Percentiles rank a stretch among this genome's conserved stretches.
Evolutionary conservation across 768 basidiomycete species (phyloP).

Genomic region (Suillus lakei): DNA sequence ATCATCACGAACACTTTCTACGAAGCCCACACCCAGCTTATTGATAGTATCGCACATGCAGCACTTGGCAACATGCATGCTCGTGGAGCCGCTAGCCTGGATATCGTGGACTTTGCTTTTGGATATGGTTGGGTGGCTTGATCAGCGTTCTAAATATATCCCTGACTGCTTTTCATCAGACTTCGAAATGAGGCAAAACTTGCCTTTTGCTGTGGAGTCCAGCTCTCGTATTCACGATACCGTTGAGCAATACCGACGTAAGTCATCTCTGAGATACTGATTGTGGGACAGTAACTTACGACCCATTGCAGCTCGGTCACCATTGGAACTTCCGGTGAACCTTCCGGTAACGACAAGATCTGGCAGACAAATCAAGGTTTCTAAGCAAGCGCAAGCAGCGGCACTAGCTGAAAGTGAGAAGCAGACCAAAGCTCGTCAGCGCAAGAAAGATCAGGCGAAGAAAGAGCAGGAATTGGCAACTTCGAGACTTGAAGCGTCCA

Average conservation of each 20-base stretch:
- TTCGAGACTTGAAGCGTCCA: background rate
- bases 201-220: slow-evolving; percentile 33
- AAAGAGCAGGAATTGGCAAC: slow-evolving; percentile 1
- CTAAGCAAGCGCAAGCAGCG: slow-evolving; percentile 23
- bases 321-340: slow-evolving; percentile 3
- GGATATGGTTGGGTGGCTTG: slow-evolving; percentile 29
- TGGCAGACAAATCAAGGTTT: slow-evolving; percentile 28
- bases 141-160: background rate
- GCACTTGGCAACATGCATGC: slow-evolving; percentile 30
- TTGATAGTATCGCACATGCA: slow-evolving; percentile 29
- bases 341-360: slow-evolving; percentile 24
- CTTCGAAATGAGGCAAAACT: slow-evolving; percentile 35
- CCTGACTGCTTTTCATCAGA: slow-evolving; percentile 18
- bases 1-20: slow-evolving; percentile 37
- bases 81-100: slow-evolving; percentile 20
- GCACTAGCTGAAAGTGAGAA: slow-evolving; percentile 8
- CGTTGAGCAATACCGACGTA: slow-evolving; percentile 18
- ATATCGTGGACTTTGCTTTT: slow-evolving; percentile 32
- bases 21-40: slow-evolving; percentile 32
- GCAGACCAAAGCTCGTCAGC: background rate
- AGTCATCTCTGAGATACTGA: slow-evolving; percentile 7
- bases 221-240: slow-evolving; percentile 27
- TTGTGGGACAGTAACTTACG: slow-evolving; percentile 12
- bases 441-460: slow-evolving; percentile 8
- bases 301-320: slow-evolving; percentile 15